A percentile compares a stretch with the other conserved stretches of the same genome.
Conservation (phyloP, 2,329 filamentous ascomycete species). For the Colletotrichum sp. region DNA sequence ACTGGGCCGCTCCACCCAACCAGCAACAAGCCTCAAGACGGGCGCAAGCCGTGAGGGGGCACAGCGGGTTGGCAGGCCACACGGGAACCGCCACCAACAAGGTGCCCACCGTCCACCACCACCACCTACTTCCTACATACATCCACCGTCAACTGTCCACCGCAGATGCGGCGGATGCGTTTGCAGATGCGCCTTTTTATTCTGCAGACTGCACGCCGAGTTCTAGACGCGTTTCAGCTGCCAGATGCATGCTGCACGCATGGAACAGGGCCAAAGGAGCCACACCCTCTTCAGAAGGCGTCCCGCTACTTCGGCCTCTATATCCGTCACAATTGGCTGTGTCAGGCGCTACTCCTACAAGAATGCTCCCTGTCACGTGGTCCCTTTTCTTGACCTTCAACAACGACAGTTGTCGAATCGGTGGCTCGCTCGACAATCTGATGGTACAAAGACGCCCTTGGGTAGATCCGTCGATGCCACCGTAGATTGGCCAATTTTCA, state of each 20-base stretch:
- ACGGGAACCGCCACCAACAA: not conserved
- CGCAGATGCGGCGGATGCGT: not conserved
- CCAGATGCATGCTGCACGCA: constrained; percentile 8
- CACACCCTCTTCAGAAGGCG: not conserved
- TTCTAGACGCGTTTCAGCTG: constrained; percentile 20
- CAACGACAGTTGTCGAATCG: not conserved
- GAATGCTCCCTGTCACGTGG: not conserved
- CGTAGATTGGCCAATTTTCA: not conserved
- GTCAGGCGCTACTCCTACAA: not conserved
- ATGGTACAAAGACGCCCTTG: not conserved
- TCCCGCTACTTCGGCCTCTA: not conserved
- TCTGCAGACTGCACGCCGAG: not conserved
- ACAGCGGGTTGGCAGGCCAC: not conserved
- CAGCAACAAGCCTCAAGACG: not conserved
- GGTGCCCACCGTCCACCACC: not conserved
- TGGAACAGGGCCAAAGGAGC: constrained; percentile 10
- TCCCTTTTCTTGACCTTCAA: not conserved
- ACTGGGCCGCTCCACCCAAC: not conserved
- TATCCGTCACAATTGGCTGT: constrained; percentile 2
- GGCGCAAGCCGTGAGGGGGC: not conserved
- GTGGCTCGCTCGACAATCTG: not conserved
- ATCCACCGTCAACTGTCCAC: not conserved
- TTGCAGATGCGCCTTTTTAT: not conserved
- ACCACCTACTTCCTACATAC: not conserved
- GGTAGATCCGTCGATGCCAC: not conserved